phyloP scores from a whole-genome alignment of 1,284 basidiomycete genomes.

The Trametes polyzona region DNA sequence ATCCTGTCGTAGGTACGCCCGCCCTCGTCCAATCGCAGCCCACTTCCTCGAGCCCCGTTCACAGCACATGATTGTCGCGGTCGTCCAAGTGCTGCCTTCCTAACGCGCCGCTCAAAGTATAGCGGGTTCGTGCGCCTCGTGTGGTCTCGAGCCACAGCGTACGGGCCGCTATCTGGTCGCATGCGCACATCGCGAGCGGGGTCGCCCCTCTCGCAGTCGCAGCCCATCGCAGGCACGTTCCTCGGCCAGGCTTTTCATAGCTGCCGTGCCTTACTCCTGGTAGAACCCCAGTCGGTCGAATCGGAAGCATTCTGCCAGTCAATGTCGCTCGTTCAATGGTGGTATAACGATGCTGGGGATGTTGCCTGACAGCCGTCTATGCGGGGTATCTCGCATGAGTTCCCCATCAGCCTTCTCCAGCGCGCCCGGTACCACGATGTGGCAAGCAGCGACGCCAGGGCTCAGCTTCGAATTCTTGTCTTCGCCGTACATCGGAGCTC shows the following conservation, averaged over 20 bases:
- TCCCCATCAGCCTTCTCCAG: background rate
- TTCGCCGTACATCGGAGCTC: slow-evolving; percentile 12
- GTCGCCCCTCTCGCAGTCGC: background rate
- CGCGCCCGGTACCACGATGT: slow-evolving; percentile 9
- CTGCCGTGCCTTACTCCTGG: background rate
- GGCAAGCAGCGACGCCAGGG: slow-evolving; percentile 2
- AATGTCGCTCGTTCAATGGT: background rate
- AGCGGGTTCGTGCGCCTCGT: slow-evolving; percentile 21
- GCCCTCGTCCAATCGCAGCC: slow-evolving; percentile 22
- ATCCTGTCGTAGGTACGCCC: slow-evolving; percentile 23
- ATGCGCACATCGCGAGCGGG: slow-evolving; percentile 1
- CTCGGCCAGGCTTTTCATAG: slow-evolving; percentile 5
- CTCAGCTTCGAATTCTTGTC: slow-evolving; percentile 7
- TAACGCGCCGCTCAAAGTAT: slow-evolving; percentile 17
- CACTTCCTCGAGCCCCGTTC: slow-evolving; percentile 10
- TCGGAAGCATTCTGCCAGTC: background rate
- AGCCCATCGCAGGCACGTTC: slow-evolving; percentile 3
- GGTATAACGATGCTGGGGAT: background rate
- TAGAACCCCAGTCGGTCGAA: background rate
- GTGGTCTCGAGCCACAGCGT: slow-evolving; percentile 9
- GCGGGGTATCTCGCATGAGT: background rate
- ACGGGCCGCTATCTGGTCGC: slow-evolving; percentile 17
- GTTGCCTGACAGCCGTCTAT: background rate
- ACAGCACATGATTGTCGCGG: slow-evolving; percentile 26
- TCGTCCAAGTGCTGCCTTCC: slow-evolving; percentile 18